Base-by-base conservation (phyloP, 148 eudicot species). In the Linanthus parryae region DNA sequence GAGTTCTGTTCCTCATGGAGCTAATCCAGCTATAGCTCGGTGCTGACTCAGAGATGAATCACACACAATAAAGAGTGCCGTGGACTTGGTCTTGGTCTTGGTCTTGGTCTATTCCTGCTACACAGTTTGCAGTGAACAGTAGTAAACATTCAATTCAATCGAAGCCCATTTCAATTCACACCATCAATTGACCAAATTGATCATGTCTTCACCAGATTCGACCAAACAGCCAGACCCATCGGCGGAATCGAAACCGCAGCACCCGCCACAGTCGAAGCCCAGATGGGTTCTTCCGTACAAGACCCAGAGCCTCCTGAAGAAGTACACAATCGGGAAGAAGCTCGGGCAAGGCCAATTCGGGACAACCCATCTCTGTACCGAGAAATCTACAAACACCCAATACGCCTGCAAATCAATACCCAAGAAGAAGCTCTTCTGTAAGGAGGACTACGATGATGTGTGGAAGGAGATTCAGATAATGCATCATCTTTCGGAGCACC, bases 271-370 rank as follows among this genome's bases (percentile, higher is more conserved):
- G 42, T 68, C 77, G 15, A 76, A 69, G 44, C 78, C 78, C 17
- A 44, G 53, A 47, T 67, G 76, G 13, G 69, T 78, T 4, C 72
- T 78, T 6, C 79, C 79, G 3, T 71, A 74, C 23, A 67, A 53
- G 16, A 78, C 83, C 56, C 71, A 59, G 15, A 38, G 54, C 12
- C 59, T 78, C 5, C 57, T 52, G 17, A 59, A 74, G 22, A 65
- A 73, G 11, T 78, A 78, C 74, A 61, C 48, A 15, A 36, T 78
- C 19, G 79, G 79, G n/a, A 58, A 51, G 22, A 67, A 61, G 21
- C 63, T 78, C 24, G 83, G 83, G 2, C 79, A 78, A 29, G 83
- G 83, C 5, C 80, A 78, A 28, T 78, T 63, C 34, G 83, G 83
- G 19, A 74, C 79, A 0, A 78, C 83, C 37, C 69, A 61, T 37